Evolutionary conservation across 345 rosid genomes (phyloP), one percentile per base, ranked within the genome.

Genomic region (Lumnitzera racemosa): DNA sequence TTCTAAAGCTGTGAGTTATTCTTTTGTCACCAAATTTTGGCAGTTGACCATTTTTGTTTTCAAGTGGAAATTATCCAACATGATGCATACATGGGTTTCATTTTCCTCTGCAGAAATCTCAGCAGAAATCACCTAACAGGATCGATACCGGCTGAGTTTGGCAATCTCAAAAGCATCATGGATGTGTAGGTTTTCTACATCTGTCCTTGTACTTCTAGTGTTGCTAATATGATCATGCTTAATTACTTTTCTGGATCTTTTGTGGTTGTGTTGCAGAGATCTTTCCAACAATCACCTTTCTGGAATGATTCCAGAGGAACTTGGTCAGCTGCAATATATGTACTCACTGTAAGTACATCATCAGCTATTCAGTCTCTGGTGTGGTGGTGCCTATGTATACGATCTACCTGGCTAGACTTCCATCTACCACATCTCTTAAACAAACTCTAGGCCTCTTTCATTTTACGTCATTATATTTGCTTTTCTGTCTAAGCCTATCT

Each of bases 271-370:
- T 67, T 75, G 31, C 63, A 94, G 97, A 61, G 99, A 88, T 83
- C 90, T 94, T 79, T 94, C 99, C 11, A 65, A 83, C 66, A 90
- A 94, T 78, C 84, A 83, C 56, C 86, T 94, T 47, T 74, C 86
- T 0, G 97, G 99, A 16, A 43, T 73, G 57, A 84, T 94, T 66
- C 99, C 99, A 4, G 79, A 75, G 70, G 97, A 86, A 77, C 85
- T 90, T 17, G 70, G 79, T 72, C 97, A 83, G 68, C 88, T 90
- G 49, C 95, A 84, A 67, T 80, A 73, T 79, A 41, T 90, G 73
- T 56, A 73, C 67, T 80, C 83, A 13, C 70, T 94, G 99, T 88
- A 72, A 78, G 95, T 62, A 53, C 31, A 9, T 7, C 9, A 36
- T 36, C 7, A 36, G 43, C 43, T 4, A 36, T 36, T 7, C 43